Evolutionary conservation across 202 grass and related monocot species (phyloP), one percentile per base, ranked within the genome.

Genomic region (Zizania palustris): DNA sequence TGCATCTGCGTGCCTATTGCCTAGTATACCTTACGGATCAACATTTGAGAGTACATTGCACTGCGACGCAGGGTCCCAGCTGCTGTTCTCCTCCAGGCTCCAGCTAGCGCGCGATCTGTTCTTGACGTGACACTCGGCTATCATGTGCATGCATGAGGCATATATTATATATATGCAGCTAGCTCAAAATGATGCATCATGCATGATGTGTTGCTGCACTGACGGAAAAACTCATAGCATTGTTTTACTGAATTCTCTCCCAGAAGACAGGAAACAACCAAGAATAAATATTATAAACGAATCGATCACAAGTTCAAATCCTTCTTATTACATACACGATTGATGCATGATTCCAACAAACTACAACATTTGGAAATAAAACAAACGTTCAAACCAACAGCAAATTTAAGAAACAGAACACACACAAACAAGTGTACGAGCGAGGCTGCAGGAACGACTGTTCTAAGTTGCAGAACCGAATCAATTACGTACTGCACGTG

Each of bases 391-490:
- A 68, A 75, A 60, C 38, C 6, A 28, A 50, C n/a, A 22, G 2
- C 7, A 59, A 69, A 51, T 42, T 61, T 19, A 8, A 7, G 22
- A 43, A 21, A 66, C 38, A 28, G 3, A 10, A 62, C 64, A 43
- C 36, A 33, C 33, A 22, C n/a, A n/a, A 75, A 68, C 51, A 79
- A 41, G 44, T 45, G 20, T 71, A 3, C n/a, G 46, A 21, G 1
- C n/a, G 46, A 22, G 28, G 5, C 63, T 10, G 43, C n/a, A n/a
- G n/a, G 20, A 51, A 43, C 56, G 10, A n/a, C n/a, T n/a, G 34
- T 50, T 70, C 72, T 69, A 62, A 34, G 43, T 69, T 69, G 20
- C 36, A 83, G 72, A 83, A 83, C 60, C 43, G 19, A 61, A 51
- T 7, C 40, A 2, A 28, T 28, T 28, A 28, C 0, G n/a, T n/a